Evolutionary conservation across 2,329 filamentous ascomycete species (phyloP), one percentile per base, ranked within the genome.

Genomic region (Lachnellula arida): DNA sequence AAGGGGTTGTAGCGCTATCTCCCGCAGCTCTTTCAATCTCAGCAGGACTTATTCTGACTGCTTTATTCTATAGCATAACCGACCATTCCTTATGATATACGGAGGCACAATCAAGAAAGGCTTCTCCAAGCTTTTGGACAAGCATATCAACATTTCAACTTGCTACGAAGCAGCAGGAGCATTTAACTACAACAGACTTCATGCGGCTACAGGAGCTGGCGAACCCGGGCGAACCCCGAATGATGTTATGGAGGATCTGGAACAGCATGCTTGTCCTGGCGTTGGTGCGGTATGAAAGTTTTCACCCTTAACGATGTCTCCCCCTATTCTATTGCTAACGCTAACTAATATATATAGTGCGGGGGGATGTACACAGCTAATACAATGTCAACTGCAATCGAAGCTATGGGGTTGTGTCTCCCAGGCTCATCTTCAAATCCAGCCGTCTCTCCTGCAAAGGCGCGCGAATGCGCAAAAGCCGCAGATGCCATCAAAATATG

Each of bases 41-140:
- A 8, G 15, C 25, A 44, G 19, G 17, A 14, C 19, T 44, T 2
- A 23, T 19, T 12, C 42, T 44, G 15, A 44, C 94, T 68, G 90
- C 89, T 14, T 83, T 93, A 55, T 7, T 44, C 12, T 44, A 23
- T 44, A 44, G 42, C 90, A 95, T 74, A 97, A 97, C 73, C 82
- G 93, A 9, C 93, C 93, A 4, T 94, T 91, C 48, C 78, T 97
- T 69, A 96, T 97, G 91, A 87, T 97, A 57, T 97, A 97, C 71
- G 93, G 93, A 50, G 93, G 93, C 40, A 89, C 90, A 15, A 97
- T 96, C 67, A 85, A 86, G 68, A 90, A 91, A 59, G 93, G 92
- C n/a, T 89, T 90, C 72, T 92, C 87, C 0, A 75, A 82, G 50
- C 80, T 92, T 2, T 79, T 96, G 25, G 83, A 87, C 60, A 87